phyloP scores from a whole-genome alignment of 306 rosid genomes.

The Cucurbita argyrosperma region DNA sequence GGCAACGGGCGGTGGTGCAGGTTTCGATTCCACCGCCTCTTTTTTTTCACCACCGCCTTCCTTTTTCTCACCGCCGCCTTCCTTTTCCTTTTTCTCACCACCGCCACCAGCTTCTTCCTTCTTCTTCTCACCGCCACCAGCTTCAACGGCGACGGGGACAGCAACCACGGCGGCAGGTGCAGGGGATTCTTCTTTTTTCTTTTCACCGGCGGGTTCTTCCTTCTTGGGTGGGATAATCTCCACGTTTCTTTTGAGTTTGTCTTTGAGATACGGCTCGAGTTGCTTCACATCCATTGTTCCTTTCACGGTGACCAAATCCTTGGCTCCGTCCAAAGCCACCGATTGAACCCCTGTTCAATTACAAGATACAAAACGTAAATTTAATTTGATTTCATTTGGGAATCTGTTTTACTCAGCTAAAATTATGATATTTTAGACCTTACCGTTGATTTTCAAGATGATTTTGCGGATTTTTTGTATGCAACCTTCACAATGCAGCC shows the following conservation, averaged over 20 bases:
- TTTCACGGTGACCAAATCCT: conserved; percentile 52
- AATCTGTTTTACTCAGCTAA: not conserved
- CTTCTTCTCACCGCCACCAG: conserved; percentile 3
- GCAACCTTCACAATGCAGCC: conserved; percentile 82
- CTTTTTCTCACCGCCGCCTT: conserved; percentile 3
- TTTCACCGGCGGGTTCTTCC: conserved; percentile 19
- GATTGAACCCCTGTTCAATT: conserved; percentile 39
- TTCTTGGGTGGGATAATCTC: conserved; percentile 54
- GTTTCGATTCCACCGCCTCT: conserved; percentile 22
- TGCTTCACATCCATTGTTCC: conserved; percentile 50
- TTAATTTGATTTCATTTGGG: not conserved
- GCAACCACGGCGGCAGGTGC: not conserved
- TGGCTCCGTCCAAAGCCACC: conserved; percentile 32
- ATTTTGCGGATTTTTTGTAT: conserved; percentile 43
- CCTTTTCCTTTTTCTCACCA: conserved; percentile 4
- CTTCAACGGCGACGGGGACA: no score
- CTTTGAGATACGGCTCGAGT: conserved; percentile 27
- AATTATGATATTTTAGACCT: not conserved
- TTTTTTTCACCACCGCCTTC: not conserved
- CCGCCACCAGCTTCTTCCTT: conserved; percentile 15
- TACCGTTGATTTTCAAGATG: conserved; percentile 41
- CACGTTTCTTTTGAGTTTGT: conserved; percentile 41
- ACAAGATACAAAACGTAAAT: no score
- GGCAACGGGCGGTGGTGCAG: not conserved
- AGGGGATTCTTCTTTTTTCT: conserved; percentile 4